Evolutionary conservation across 371 early-diverging fungal genomes (phyloP).

Genomic region (Apophysomyces sp.): DNA sequence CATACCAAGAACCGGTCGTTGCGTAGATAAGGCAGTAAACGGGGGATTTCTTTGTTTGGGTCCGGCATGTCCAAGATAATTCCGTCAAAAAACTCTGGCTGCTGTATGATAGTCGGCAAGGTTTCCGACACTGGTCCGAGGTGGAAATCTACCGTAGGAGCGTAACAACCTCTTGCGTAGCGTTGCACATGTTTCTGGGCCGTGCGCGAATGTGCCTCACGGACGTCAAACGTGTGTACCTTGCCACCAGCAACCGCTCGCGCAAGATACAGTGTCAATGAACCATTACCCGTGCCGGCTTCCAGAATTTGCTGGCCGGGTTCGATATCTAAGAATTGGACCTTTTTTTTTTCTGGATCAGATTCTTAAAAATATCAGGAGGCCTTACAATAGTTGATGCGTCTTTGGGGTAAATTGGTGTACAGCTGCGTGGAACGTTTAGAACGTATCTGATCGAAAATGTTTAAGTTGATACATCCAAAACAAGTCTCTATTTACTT

Average conservation of each 20-base stretch:
- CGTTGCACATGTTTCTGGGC: constrained; percentile 56
- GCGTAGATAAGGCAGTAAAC: constrained; percentile 45
- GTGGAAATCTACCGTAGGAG: constrained; percentile 47
- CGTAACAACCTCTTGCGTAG: constrained; percentile 60
- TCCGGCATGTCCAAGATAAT: constrained; percentile 74
- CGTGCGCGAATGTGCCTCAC: constrained; percentile 46
- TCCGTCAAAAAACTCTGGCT: constrained; percentile 54
- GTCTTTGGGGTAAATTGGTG: constrained; percentile 79
- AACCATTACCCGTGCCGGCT: constrained; percentile 79
- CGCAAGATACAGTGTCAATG: constrained; percentile 68
- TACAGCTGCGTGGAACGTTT: constrained; percentile 59
- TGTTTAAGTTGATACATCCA: neutral
- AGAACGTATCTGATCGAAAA: constrained; percentile 48
- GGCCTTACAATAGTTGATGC: constrained; percentile 62
- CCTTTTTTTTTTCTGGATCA: too few species aligned
- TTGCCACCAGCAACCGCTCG: constrained; percentile 55
- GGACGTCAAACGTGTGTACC: constrained; percentile 65
- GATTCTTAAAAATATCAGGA: neutral
- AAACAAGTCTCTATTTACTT: constrained; percentile 15
- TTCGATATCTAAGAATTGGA: constrained; percentile 60
- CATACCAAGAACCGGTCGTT: constrained; percentile 69
- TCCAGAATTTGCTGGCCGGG: constrained; percentile 68
- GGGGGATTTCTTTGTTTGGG: constrained; percentile 52
- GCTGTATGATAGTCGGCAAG: constrained; percentile 7
- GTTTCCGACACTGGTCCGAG: constrained; percentile 48